phyloP scores from a whole-genome alignment of 2,329 filamentous ascomycete genomes.

The Emergomyces orientalis region DNA sequence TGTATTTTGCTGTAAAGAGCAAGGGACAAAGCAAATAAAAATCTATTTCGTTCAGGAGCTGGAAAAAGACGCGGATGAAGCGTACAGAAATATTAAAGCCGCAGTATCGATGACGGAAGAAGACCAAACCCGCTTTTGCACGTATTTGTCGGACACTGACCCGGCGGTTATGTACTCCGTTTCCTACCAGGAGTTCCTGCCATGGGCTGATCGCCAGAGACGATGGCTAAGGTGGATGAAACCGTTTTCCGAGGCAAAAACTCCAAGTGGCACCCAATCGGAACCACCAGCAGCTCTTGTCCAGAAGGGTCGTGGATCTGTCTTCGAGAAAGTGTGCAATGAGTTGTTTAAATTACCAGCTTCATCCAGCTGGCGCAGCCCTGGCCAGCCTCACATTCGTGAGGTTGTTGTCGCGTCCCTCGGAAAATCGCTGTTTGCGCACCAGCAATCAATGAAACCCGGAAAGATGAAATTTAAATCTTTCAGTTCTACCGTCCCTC shows the following conservation, averaged over 20 bases:
- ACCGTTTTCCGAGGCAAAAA: conserved; percentile 19
- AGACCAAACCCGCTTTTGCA: conserved; percentile 24
- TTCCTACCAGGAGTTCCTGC: conserved; percentile 18
- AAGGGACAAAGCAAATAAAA: conserved; percentile 17
- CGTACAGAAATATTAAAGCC: conserved; percentile 28
- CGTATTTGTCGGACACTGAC: conserved; percentile 27
- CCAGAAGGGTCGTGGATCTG: conserved; percentile 7
- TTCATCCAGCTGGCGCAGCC: neutral
- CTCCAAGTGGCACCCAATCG: conserved; percentile 7
- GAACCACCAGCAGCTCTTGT: conserved; percentile 11
- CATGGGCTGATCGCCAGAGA: conserved; percentile 27
- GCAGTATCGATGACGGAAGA: conserved; percentile 19
- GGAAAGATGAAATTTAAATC: conserved; percentile 22
- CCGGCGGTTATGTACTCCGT: conserved; percentile 22
- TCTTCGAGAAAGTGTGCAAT: conserved; percentile 11
- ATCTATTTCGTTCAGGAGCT: conserved; percentile 29
- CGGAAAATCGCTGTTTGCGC: conserved; percentile 33
- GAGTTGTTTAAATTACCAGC: conserved; percentile 8
- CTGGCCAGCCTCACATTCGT: conserved; percentile 14
- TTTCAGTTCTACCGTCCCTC: conserved; percentile 25
- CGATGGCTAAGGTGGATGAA: conserved; percentile 34
- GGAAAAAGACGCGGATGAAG: conserved; percentile 24
- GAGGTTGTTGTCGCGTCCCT: conserved; percentile 31
- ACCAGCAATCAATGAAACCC: conserved; percentile 19
- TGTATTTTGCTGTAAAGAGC: conserved; percentile 22